Percentiles rank a stretch among this genome's conserved stretches.
phyloP scores from a whole-genome alignment of 257 asterid species.

The Agastache rugosa region DNA sequence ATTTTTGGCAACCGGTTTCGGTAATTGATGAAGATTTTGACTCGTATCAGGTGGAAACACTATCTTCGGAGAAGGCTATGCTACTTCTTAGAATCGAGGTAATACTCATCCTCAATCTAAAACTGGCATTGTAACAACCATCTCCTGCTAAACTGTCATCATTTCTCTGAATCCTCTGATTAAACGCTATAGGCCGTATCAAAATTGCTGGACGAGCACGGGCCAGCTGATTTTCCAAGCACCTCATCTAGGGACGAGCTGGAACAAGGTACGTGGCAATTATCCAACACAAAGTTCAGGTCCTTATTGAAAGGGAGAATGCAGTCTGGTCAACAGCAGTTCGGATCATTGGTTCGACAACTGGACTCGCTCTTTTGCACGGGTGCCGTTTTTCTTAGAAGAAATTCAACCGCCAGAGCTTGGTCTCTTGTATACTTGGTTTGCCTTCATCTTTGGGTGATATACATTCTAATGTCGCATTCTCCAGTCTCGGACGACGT shows the following conservation, averaged over 20 bases:
- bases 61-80: slow-evolving; percentile 87
- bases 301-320: slow-evolving; percentile 61
- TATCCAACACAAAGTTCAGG: slow-evolving; percentile 56
- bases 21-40: slow-evolving; percentile 29
- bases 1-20: slow-evolving; percentile 19
- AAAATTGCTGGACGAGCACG: slow-evolving; percentile 68
- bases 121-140: background rate
- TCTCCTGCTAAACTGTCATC: background rate
- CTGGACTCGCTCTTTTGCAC: slow-evolving; percentile 80
- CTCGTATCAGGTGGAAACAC: slow-evolving; percentile 79
- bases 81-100: slow-evolving; percentile 82
- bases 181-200: slow-evolving; percentile 65
- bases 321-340: slow-evolving; percentile 75
- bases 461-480: slow-evolving; percentile 72
- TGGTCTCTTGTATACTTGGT: slow-evolving; percentile 71
- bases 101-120: slow-evolving; percentile 34
- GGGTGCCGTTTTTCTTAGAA: slow-evolving; percentile 65
- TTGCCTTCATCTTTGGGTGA: slow-evolving; percentile 90
- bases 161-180: slow-evolving; percentile 21
- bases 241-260: slow-evolving; percentile 61
- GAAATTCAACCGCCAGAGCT: slow-evolving; percentile 78
- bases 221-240: slow-evolving; percentile 48
- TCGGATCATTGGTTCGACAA: slow-evolving; percentile 80
- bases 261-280: slow-evolving; percentile 59
- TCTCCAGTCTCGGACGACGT: slow-evolving; percentile 61